These are phyloP conservation scores for Trametes versicolor DNA, from an alignment of 1,284 basidiomycete species.

Conservation along the genomic window DNA sequence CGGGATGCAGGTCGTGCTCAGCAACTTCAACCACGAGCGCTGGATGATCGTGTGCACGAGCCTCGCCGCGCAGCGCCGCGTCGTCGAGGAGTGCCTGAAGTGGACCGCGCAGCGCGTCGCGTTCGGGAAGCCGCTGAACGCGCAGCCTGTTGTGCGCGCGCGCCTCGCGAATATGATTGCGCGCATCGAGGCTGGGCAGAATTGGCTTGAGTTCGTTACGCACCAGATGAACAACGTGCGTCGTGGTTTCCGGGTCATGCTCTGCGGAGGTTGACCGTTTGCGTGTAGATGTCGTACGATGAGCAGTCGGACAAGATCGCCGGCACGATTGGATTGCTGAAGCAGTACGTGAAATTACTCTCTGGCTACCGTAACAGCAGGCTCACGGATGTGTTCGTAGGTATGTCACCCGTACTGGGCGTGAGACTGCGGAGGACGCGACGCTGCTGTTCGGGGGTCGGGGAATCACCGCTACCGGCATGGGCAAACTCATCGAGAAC, in stretches of 20 bases:
- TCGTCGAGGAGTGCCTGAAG: slow-evolving; percentile 86
- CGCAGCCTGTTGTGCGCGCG: slow-evolving; percentile 91
- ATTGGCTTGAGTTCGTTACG: slow-evolving; percentile 91
- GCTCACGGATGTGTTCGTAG: slow-evolving; percentile 45
- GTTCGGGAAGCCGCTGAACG: slow-evolving; percentile 90
- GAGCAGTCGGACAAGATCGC: slow-evolving; percentile 83
- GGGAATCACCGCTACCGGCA: slow-evolving; percentile 61
- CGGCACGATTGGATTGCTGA: slow-evolving; percentile 77
- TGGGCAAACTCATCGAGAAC: slow-evolving; percentile 65
- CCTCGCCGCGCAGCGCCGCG: slow-evolving; percentile 73
- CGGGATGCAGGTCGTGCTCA: slow-evolving; percentile 89
- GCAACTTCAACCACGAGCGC: slow-evolving; percentile 87
- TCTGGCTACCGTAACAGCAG: not conserved
- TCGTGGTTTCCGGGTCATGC: slow-evolving; percentile 19
- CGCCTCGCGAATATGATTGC: slow-evolving; percentile 93
- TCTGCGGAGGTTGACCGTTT: not conserved
- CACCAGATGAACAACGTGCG: slow-evolving; percentile 92
- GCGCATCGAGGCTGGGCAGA: slow-evolving; percentile 87
- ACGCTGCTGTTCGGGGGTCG: slow-evolving; percentile 64
- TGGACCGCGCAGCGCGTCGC: slow-evolving; percentile 88
- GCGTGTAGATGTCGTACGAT: slow-evolving; percentile 74
- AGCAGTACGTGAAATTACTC: slow-evolving; percentile 55
- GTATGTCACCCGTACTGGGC: slow-evolving; percentile 71
- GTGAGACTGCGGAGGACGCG: slow-evolving; percentile 76
- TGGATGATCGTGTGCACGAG: slow-evolving; percentile 87